phyloP scores from a whole-genome alignment of 306 rosid genomes.

The Ormosia emarginata region DNA sequence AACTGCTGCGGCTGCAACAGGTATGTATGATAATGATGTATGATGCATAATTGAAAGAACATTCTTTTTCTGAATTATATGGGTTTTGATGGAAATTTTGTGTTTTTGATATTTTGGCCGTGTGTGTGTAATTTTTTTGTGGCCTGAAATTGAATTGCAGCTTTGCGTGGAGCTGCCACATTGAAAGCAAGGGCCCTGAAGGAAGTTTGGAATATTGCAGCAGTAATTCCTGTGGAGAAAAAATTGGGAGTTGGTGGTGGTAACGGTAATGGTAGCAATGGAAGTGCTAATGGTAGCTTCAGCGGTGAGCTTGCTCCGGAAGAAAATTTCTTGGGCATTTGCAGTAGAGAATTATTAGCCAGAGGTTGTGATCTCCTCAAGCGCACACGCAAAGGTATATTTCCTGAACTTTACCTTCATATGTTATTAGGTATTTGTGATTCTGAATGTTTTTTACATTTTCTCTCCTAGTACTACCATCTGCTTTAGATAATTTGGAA shows the following conservation, averaged over 20 bases:
- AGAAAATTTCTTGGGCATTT: slow-evolving; percentile 70
- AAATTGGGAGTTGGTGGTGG: slow-evolving; percentile 28
- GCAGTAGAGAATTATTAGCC: slow-evolving; percentile 69
- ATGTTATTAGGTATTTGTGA: not conserved
- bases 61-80: not conserved
- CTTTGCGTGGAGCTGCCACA: slow-evolving; percentile 94
- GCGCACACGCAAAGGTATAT: slow-evolving; percentile 81
- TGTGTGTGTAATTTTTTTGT: not conserved
- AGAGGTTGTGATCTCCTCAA: slow-evolving; percentile 86
- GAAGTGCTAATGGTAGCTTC: slow-evolving; percentile 49
- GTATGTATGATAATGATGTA: slow-evolving; percentile 23
- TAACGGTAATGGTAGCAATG: slow-evolving; percentile 24
- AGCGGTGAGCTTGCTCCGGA: slow-evolving; percentile 69
- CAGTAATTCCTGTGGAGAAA: slow-evolving; percentile 79
- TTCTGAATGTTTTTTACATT: not conserved
- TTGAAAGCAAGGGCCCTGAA: slow-evolving; percentile 88
- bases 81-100: not conserved
- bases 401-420: not conserved
- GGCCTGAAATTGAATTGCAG: slow-evolving; percentile 37
- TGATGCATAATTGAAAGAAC: not conserved
- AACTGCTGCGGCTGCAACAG: slow-evolving; percentile 91
- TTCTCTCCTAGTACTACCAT: not conserved
- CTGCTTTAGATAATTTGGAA: not conserved
- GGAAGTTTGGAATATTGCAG: slow-evolving; percentile 93
- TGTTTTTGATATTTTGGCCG: not conserved